Percentiles rank a stretch among this genome's conserved stretches.
phyloP scores from a whole-genome alignment of 108 stramenopile species.

The Nitzschia sp. region DNA sequence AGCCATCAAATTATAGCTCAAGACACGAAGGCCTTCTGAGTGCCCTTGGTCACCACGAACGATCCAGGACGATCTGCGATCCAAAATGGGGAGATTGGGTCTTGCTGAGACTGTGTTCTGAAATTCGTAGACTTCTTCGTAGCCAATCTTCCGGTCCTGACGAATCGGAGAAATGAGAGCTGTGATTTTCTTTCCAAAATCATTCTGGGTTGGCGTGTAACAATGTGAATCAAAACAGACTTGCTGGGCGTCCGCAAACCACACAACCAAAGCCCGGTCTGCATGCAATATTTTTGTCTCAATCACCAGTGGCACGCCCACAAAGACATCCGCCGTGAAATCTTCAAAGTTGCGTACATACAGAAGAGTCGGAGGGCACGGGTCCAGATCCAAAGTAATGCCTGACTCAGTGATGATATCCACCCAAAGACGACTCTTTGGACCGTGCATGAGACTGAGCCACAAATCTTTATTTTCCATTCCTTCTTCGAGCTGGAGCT shows the following conservation, averaged over 20 bases:
- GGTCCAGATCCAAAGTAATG: conserved; percentile 29
- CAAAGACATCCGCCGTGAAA: conserved; percentile 49
- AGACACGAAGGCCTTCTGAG: conserved; percentile 37
- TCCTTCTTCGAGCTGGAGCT: background rate
- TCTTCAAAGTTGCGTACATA: conserved; percentile 57
- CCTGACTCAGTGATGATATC: background rate
- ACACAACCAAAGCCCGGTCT: conserved; percentile 36
- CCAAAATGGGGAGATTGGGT: conserved; percentile 26
- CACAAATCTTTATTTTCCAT: background rate
- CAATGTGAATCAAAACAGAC: conserved; percentile 16
- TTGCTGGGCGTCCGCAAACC: conserved; percentile 49
- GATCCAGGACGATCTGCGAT: background rate
- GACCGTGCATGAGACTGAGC: background rate
- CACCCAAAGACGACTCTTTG: background rate
- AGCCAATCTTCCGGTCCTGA: background rate
- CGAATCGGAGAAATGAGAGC: conserved; percentile 25
- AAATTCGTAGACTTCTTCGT: conserved; percentile 41
- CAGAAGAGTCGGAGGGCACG: conserved; percentile 54
- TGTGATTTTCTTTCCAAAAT: conserved; percentile 27
- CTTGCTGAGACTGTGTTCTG: background rate
- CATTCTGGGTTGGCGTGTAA: conserved; percentile 23
- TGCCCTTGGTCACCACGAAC: background rate
- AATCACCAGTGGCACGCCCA: conserved; percentile 51
- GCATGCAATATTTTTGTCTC: conserved; percentile 41
- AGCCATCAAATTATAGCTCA: conserved; percentile 77